Conservation (phyloP, 306 rosid genomes). For the Trifolium subterraneum region DNA sequence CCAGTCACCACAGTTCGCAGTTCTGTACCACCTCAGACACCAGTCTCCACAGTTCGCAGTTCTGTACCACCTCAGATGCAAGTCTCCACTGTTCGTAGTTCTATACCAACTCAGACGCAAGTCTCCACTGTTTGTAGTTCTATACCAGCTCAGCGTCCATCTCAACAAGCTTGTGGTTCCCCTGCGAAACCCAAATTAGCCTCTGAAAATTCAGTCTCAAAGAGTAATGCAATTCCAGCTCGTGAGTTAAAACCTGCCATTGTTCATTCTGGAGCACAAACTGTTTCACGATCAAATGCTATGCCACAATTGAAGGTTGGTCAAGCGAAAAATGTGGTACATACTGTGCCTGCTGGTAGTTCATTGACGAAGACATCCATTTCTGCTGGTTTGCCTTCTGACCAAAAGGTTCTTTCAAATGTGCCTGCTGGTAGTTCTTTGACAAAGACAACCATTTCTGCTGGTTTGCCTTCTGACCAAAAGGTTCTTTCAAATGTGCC, state of each 20-base stretch:
- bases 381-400: conserved; percentile 40
- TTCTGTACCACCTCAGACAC: no score
- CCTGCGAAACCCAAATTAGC: conserved; percentile 48
- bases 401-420: conserved; percentile 51
- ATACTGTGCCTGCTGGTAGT: conserved; percentile 50
- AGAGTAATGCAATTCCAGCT: conserved; percentile 46
- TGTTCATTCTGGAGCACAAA: conserved; percentile 12
- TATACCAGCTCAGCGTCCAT: conserved; percentile 47
- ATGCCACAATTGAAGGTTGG: conserved; percentile 58
- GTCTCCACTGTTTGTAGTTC: conserved; percentile 35
- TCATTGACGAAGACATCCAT: conserved; percentile 47
- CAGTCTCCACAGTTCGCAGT: no score
- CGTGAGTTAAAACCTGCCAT: background rate
- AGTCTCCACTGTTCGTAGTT: no score
- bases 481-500: conserved; percentile 55
- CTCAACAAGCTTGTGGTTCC: conserved; percentile 54
- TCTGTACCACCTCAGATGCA: no score
- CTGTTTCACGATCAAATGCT: conserved; percentile 16
- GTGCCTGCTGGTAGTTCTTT: conserved; percentile 28
- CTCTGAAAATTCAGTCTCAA: conserved; percentile 52
- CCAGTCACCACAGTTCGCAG: no score
- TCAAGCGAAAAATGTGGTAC: conserved; percentile 56
- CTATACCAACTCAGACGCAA: conserved; percentile 33
- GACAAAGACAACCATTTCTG: background rate
- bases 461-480: conserved; percentile 29